Evolutionary conservation across 2,329 filamentous ascomycete species (phyloP).

Genomic region (Atkinsonella hypoxylon): DNA sequence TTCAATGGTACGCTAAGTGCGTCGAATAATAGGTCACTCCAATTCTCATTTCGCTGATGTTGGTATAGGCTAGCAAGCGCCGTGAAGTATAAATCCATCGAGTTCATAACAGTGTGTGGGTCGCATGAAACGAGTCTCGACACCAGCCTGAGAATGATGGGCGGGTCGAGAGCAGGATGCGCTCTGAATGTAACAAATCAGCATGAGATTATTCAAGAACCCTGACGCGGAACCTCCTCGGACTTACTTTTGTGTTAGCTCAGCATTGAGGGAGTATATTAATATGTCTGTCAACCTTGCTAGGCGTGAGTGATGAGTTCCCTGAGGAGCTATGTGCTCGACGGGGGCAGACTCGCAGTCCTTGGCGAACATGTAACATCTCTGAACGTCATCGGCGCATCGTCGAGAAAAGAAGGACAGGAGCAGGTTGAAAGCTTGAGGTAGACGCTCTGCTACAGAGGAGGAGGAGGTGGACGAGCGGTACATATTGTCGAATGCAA

Average conservation of each 20-base stretch:
- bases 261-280: conserved; percentile 20
- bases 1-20: conserved; percentile 20
- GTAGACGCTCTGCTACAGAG: conserved; percentile 24
- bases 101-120: conserved; percentile 13
- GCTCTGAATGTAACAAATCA: background rate
- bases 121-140: conserved; percentile 15
- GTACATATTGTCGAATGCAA: conserved; percentile 51
- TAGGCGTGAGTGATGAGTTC: conserved; percentile 19
- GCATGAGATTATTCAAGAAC: background rate
- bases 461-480: conserved; percentile 19
- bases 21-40: conserved; percentile 14
- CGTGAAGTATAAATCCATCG: conserved; percentile 26
- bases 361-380: conserved; percentile 33
- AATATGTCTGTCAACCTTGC: conserved; percentile 25
- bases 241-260: conserved; percentile 15
- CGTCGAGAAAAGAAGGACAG: conserved; percentile 36
- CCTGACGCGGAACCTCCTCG: background rate
- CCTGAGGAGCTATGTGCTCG: conserved; percentile 20
- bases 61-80: conserved; percentile 26
- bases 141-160: conserved; percentile 24
- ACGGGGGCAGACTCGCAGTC: conserved; percentile 29
- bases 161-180: conserved; percentile 6
- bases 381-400: conserved; percentile 32
- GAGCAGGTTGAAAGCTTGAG: conserved; percentile 33
- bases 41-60: conserved; percentile 10